A percentile compares a stretch with the other conserved stretches of the same genome.
Conservation (phyloP, 768 basidiomycete species). For the Suillus ampliporus region DNA sequence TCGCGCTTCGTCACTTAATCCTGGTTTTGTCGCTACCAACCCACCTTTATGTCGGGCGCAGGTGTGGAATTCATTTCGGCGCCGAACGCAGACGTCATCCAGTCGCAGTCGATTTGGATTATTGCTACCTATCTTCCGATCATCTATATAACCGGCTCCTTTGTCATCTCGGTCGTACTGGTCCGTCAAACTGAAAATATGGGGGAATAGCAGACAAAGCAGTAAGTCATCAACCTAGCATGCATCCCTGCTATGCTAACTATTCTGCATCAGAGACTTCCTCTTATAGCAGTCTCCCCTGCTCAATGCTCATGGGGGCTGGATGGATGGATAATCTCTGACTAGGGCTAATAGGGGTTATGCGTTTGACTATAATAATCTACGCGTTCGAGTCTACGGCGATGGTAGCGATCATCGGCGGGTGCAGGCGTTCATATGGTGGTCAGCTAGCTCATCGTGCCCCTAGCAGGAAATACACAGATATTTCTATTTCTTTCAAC, state of each 20-base stretch:
- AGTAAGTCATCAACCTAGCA: constrained; percentile 25
- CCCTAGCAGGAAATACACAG: no score
- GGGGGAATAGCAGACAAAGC: constrained; percentile 31
- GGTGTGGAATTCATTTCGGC: constrained; percentile 15
- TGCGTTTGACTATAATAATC: no score
- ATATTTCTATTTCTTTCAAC: no score
- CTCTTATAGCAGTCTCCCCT: no score
- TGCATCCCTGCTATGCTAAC: neutral
- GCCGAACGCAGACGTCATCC: constrained; percentile 31
- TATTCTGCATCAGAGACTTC: constrained; percentile 18
- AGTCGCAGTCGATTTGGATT: constrained; percentile 22
- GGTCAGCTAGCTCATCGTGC: no score
- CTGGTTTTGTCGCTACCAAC: neutral
- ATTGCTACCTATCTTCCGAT: constrained; percentile 46
- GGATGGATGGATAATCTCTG: no score
- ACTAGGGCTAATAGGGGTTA: no score
- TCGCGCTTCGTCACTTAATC: neutral
- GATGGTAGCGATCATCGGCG: no score
- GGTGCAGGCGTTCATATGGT: no score
- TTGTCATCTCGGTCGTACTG: constrained; percentile 42
- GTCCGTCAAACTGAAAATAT: constrained; percentile 43
- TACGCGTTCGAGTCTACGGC: no score
- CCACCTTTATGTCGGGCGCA: constrained; percentile 19
- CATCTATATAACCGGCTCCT: constrained; percentile 38
- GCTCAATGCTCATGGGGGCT: no score